Evolutionary conservation across 805 yeast species (phyloP).

Genomic region (Komagataella mondaviorum): DNA sequence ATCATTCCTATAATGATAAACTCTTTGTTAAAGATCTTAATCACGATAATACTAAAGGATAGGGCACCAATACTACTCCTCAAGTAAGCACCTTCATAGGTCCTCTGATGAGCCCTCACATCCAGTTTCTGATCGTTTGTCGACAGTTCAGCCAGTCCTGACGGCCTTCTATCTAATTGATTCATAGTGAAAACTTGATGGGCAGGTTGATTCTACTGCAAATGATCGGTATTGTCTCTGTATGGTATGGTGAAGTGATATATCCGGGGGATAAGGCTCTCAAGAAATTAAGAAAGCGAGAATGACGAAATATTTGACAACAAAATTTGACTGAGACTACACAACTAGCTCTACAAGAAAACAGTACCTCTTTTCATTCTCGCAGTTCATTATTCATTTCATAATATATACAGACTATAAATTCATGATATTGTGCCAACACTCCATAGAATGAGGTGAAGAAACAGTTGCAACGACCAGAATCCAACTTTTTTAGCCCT

Average conservation of each 20-base stretch:
- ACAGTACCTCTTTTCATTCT: neutral
- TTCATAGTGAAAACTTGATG: neutral
- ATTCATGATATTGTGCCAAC: slow-evolving; percentile 49
- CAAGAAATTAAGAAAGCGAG: neutral
- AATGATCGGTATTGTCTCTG: neutral
- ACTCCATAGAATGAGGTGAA: slow-evolving; percentile 75
- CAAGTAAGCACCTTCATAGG: slow-evolving; percentile 76
- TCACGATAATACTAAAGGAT: slow-evolving; percentile 48
- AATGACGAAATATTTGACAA: neutral
- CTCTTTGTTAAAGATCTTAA: slow-evolving; percentile 50
- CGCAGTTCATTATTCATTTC: neutral
- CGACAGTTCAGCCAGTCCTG: slow-evolving; percentile 18
- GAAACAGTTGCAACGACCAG: slow-evolving; percentile 79
- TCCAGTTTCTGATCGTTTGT: slow-evolving; percentile 30
- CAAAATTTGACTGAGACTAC: too few relatives aligned
- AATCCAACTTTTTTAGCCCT: slow-evolving; percentile 78
- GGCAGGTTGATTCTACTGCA: neutral
- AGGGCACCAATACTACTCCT: slow-evolving; percentile 60
- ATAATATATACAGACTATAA: neutral
- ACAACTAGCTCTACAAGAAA: too few relatives aligned
- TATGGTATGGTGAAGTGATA: neutral
- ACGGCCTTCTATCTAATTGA: slow-evolving; percentile 13
- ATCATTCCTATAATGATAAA: slow-evolving; percentile 57
- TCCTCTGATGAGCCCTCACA: slow-evolving; percentile 62
- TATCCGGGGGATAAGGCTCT: neutral